Percentiles rank a stretch among this genome's conserved stretches.
Evolutionary conservation across 768 basidiomycete genomes (phyloP).

Genomic region (Podaxis pistillaris): DNA sequence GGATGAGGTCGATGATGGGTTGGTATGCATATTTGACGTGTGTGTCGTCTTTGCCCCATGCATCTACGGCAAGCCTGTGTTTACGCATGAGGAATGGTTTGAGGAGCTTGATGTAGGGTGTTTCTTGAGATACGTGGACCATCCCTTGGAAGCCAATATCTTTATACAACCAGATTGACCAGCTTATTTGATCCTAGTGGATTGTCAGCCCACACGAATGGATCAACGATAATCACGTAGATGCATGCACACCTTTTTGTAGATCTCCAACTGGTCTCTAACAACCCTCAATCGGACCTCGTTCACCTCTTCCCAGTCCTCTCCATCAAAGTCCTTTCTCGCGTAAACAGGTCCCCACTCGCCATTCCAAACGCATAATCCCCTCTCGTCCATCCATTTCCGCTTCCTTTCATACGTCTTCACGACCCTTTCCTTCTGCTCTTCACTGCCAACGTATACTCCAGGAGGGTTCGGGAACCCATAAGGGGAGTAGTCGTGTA

Average conservation of each 20-base stretch:
- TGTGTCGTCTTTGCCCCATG: conserved; percentile 72
- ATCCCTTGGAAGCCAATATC: conserved; percentile 84
- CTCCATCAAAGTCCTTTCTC: conserved; percentile 57
- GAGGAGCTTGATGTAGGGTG: conserved; percentile 70
- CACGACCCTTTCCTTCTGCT: conserved; percentile 48
- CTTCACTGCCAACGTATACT: conserved; percentile 50
- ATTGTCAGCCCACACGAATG: background rate
- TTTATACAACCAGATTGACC: conserved; percentile 89
- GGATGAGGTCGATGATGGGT: conserved; percentile 62
- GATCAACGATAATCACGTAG: background rate
- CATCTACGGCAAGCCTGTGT: conserved; percentile 71
- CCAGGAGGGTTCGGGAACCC: conserved; percentile 72
- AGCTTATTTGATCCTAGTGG: conserved; percentile 56
- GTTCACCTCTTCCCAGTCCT: conserved; percentile 67
- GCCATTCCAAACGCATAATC: conserved; percentile 76
- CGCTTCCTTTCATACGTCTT: conserved; percentile 69
- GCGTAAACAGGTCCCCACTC: conserved; percentile 87
- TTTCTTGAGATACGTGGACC: conserved; percentile 66
- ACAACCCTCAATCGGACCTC: conserved; percentile 60
- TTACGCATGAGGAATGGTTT: conserved; percentile 69
- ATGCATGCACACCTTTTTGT: conserved; percentile 48
- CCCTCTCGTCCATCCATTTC: conserved; percentile 68
- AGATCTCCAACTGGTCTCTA: conserved; percentile 70
- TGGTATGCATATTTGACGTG: conserved; percentile 59
- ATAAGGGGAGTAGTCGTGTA: conserved; percentile 73